Percentiles rank a stretch among this genome's conserved stretches.
Conservation (phyloP, 805 yeast species). For the Ogataea paraovalis region DNA sequence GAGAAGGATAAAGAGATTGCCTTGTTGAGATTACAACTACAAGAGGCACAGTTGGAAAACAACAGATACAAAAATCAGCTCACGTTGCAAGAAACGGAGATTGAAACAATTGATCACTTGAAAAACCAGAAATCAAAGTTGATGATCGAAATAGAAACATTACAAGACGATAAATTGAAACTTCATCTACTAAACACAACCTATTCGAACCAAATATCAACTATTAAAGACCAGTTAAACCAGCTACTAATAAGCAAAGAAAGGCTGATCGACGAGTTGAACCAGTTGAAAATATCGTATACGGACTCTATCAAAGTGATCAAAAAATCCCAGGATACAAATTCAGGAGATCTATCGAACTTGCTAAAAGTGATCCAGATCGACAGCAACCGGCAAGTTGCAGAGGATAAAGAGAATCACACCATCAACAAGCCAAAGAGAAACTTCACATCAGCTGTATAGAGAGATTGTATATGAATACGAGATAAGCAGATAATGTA, state of each 20-base stretch:
- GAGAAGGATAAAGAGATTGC: not conserved
- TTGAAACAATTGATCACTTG: not conserved
- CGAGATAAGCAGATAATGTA: too few relatives aligned
- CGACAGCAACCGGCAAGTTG: not conserved
- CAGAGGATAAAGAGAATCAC: not conserved
- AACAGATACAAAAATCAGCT: not conserved
- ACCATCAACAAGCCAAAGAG: not conserved
- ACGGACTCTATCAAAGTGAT: not conserved
- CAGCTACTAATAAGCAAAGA: conserved; percentile 8
- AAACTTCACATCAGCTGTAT: not conserved
- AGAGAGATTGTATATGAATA: not conserved
- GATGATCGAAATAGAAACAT: not conserved
- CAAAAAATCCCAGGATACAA: not conserved
- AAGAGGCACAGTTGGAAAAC: not conserved
- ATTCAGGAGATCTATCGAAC: not conserved
- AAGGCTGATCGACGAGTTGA: conserved; percentile 9
- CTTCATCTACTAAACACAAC: not conserved
- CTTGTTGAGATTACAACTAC: not conserved
- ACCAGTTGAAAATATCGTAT: not conserved
- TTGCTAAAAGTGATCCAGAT: not conserved
- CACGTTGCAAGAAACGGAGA: not conserved
- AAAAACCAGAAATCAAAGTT: not conserved
- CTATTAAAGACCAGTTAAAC: conserved; percentile 5
- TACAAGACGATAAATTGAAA: conserved; percentile 1
- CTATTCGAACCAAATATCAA: conserved; percentile 2